Evolutionary conservation across 495 filamentous ascomycete species (phyloP).

Genomic region (Haplographium delicatum): DNA sequence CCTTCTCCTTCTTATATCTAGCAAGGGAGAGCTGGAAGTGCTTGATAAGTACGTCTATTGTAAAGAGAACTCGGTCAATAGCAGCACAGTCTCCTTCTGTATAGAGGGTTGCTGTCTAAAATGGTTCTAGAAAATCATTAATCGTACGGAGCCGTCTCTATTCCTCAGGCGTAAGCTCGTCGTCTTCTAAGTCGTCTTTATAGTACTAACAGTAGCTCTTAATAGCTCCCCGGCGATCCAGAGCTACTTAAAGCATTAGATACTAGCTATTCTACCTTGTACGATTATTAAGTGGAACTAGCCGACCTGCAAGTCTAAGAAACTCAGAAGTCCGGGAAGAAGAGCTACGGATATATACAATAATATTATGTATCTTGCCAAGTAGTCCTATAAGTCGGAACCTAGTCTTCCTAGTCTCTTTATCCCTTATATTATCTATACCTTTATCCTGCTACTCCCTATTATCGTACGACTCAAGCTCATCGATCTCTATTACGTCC

Average conservation of each 20-base stretch:
- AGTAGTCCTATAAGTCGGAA: neutral
- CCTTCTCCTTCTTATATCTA: neutral
- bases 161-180: no score
- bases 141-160: no score
- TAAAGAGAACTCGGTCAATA: neutral
- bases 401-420: neutral
- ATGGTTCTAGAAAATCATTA: no score
- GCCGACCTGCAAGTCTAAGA: neutral
- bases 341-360: neutral
- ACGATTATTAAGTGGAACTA: neutral
- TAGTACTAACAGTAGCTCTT: no score
- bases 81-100: neutral
- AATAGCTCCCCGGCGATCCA: no score
- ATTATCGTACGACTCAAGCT: neutral
- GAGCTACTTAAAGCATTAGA: no score
- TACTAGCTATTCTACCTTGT: neutral
- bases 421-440: neutral
- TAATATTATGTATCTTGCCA: neutral
- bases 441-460: neutral
- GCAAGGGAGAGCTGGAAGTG: neutral
- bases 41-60: neutral
- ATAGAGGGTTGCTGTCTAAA: no score
- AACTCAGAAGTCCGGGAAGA: neutral
- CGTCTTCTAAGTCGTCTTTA: no score
- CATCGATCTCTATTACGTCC: neutral